Evolutionary conservation across 345 rosid genomes (phyloP).

Genomic region (Viola odorata): DNA sequence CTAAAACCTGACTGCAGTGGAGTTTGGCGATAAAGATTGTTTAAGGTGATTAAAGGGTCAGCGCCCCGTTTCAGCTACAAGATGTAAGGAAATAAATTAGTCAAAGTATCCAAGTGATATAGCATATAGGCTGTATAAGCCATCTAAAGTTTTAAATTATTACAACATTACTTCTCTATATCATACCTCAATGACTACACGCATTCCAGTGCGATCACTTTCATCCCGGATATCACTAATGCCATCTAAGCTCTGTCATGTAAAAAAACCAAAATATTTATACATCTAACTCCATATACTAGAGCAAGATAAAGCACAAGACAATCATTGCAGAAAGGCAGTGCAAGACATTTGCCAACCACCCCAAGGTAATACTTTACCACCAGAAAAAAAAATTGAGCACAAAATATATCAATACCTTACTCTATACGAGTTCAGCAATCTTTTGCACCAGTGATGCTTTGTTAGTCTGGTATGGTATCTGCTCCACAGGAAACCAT

Average conservation of each 20-base stretch:
- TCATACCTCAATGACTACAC: slow-evolving; percentile 83
- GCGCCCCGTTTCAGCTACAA: slow-evolving; percentile 79
- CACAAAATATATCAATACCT: slow-evolving; percentile 38
- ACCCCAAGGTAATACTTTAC: too few relatives aligned
- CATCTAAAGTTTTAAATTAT: not conserved
- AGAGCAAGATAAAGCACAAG: too few relatives aligned
- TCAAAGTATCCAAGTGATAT: not conserved
- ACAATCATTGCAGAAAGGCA: too few relatives aligned
- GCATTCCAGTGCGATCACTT: slow-evolving; percentile 95
- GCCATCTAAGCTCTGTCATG: slow-evolving; percentile 72
- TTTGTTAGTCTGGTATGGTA: slow-evolving; percentile 93
- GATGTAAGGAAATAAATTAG: slow-evolving; percentile 4
- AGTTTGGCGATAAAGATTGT: slow-evolving; percentile 81
- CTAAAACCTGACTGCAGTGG: slow-evolving; percentile 93
- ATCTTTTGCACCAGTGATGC: slow-evolving; percentile 89
- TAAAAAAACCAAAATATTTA: not conserved
- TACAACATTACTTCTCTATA: not conserved
- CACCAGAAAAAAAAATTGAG: too few relatives aligned
- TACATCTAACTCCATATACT: too few relatives aligned
- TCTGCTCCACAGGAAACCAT: slow-evolving; percentile 34
- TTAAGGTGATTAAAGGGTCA: slow-evolving; percentile 71
- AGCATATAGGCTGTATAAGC: not conserved
- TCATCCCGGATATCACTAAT: slow-evolving; percentile 94
- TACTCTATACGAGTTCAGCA: slow-evolving; percentile 90
- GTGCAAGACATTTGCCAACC: too few relatives aligned